phyloP scores from a whole-genome alignment of 108 stramenopile genomes.

The Nitzschia sp. region DNA sequence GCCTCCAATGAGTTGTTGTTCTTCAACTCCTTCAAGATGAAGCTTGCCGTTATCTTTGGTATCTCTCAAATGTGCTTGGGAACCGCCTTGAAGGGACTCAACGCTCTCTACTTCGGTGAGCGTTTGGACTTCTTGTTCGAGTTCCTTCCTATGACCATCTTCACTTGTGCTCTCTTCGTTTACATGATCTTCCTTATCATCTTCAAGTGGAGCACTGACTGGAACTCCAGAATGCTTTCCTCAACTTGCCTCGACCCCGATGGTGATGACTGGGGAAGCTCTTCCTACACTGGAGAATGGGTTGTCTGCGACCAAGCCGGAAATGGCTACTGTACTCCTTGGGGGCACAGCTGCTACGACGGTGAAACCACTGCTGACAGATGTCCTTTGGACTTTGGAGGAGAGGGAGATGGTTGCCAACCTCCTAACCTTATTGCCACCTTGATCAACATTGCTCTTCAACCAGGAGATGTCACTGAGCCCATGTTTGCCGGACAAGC shows the following conservation, averaged over 20 bases:
- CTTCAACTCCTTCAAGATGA: slow-evolving; percentile 99
- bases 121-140: slow-evolving; percentile 89
- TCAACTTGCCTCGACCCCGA: slow-evolving; percentile 86
- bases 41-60: slow-evolving; percentile 96
- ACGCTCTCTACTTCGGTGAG: slow-evolving; percentile 91
- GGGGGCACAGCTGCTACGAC: slow-evolving; percentile 72
- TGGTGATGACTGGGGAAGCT: slow-evolving; percentile 68
- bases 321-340: slow-evolving; percentile 79
- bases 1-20: slow-evolving; percentile 94
- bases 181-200: slow-evolving; percentile 98
- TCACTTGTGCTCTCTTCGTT: slow-evolving; percentile 88
- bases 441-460: slow-evolving; percentile 96
- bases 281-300: slow-evolving; percentile 76
- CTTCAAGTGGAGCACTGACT: slow-evolving; percentile 96
- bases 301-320: slow-evolving; percentile 49
- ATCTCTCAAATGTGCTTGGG: slow-evolving; percentile 97
- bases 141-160: slow-evolving; percentile 96
- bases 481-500: slow-evolving; percentile 93
- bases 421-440: slow-evolving; percentile 96
- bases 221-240: slow-evolving; percentile 92
- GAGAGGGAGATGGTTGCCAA: slow-evolving; percentile 93
- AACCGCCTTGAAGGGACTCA: slow-evolving; percentile 89
- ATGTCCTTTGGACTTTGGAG: slow-evolving; percentile 91
- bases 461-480: slow-evolving; percentile 92
- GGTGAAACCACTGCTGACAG: slow-evolving; percentile 57